Evolutionary conservation across 805 yeast genomes (phyloP), one percentile per base, ranked within the genome.

Genomic region (Yamadazyma philogaea): DNA sequence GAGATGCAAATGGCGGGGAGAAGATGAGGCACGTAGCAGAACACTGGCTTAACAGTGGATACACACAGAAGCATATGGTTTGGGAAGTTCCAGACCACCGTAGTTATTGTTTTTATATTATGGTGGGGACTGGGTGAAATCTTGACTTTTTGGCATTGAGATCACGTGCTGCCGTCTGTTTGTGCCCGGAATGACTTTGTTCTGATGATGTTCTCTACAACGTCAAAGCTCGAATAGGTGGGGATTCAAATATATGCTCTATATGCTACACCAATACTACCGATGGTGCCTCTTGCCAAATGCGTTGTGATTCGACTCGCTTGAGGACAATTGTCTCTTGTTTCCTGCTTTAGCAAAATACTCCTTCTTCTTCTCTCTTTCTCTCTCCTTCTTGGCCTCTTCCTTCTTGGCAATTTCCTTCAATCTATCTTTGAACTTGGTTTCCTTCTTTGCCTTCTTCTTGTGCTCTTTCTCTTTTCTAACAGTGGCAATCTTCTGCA

Each of bases 401-500:
- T 84, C 90, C 44, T 74, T 65, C 64, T 87, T 83, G n/a, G 87
- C 87, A 42, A 86, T 56, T 56, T 77, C 83, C 71, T 87, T 85
- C 46, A 84, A 68, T 57, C 84, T 79, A 47, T 83, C 91, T 50
- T 77, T 79, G 59, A 88, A 80, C 67, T 86, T 82, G 40, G 79
- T 90, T 39, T 71, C 75, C 65, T 87, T 87, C 68, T 87, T 87
- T 30, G 76, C 73, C 56, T 69, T 75, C 51, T 83, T 79, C 78
- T 84, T 85, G 41, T 78, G 77, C 21, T 87, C 96, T 70, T 91
- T 91, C 46, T 84, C 93, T 56, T 81, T 87, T 56, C 87, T 80
- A 40, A 93, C 70, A 0, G 98, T 88, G 55, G 84, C 78, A 43
- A 93, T 81, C 66, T 87, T 87, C 64, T 84, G 91, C 74, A 93